Percentiles rank a stretch among this genome's conserved stretches.
Conservation (phyloP, 768 basidiomycete genomes). For the Tricholoma sp. region DNA sequence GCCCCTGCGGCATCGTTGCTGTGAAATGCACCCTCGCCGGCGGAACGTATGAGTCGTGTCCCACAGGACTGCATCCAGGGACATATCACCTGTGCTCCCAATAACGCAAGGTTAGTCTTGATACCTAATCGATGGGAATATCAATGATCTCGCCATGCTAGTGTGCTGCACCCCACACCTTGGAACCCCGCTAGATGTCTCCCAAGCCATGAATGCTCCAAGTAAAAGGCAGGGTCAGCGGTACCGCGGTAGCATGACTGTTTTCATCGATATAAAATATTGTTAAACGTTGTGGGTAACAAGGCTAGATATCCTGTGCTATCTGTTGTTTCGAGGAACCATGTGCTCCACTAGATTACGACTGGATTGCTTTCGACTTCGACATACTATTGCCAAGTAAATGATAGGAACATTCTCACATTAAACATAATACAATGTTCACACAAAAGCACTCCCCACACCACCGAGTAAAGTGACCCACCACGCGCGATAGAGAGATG, state of each 20-base stretch:
- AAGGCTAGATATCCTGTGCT: background rate
- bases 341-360: background rate
- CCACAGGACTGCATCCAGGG: background rate
- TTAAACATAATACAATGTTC: conserved; percentile 10
- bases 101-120: too few species aligned
- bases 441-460: conserved; percentile 50
- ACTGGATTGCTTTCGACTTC: background rate
- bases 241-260: background rate
- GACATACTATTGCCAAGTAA: background rate
- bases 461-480: conserved; percentile 74
- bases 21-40: conserved; percentile 3
- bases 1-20: conserved; percentile 1
- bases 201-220: background rate
- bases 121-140: too few species aligned
- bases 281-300: background rate
- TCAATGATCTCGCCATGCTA: too few species aligned
- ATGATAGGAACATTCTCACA: background rate
- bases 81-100: too few species aligned
- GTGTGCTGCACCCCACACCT: too few species aligned
- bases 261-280: background rate
- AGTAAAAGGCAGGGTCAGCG: background rate
- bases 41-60: conserved; percentile 5
- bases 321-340: background rate
- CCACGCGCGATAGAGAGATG: conserved; percentile 77
- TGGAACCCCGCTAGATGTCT: too few species aligned